These are phyloP conservation scores for Fusarium humuli DNA, from an alignment of 2,329 filamentous ascomycete genomes.

Conservation along the genomic window DNA sequence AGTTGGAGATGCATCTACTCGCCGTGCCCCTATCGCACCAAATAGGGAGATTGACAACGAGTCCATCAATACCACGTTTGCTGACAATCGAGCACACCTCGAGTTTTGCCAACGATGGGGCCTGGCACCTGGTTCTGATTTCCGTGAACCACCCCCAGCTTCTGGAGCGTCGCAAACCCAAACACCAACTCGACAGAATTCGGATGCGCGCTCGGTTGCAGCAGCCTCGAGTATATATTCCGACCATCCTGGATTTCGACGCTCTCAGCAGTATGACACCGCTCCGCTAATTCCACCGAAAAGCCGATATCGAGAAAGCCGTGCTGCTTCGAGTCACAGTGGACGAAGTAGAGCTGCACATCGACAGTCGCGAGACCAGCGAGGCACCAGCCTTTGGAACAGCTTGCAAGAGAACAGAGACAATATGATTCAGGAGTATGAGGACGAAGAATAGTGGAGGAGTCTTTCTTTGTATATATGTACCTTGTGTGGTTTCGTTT, in stretches of 20 bases:
- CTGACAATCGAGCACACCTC: constrained; percentile 16
- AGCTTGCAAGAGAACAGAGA: constrained; percentile 1
- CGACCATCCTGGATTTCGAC: constrained; percentile 26
- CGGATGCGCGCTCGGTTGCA: background rate
- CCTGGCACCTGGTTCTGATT: background rate
- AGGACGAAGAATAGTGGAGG: constrained; percentile 4
- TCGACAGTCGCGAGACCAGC: background rate
- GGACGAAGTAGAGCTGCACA: background rate
- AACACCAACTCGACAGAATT: background rate
- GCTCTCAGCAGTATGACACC: constrained; percentile 4
- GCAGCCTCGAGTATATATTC: constrained; percentile 41
- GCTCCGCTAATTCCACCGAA: background rate
- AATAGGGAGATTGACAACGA: background rate
- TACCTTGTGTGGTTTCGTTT: background rate
- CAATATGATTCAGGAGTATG: background rate
- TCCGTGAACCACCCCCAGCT: background rate
- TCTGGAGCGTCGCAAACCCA: background rate
- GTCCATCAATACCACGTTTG: background rate
- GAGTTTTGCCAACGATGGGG: constrained; percentile 24
- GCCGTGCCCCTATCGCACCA: background rate
- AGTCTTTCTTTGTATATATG: background rate
- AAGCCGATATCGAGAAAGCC: background rate
- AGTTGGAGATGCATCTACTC: background rate
- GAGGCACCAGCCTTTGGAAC: background rate
- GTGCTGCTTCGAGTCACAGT: background rate